Evolutionary conservation across 768 basidiomycete species (phyloP).

Genomic region (Trametes cubensis): DNA sequence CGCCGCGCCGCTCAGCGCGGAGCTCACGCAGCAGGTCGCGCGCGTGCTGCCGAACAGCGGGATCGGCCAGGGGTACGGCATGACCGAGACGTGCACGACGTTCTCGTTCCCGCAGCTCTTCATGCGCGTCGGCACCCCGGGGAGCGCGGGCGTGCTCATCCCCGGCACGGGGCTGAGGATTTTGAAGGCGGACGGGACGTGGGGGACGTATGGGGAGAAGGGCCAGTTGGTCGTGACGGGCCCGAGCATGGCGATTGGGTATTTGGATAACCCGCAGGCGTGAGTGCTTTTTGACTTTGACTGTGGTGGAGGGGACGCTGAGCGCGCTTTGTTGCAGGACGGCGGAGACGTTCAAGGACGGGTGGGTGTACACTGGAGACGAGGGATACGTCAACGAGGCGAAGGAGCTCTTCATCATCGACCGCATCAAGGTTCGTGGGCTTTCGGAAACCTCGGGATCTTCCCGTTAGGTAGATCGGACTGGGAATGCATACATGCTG

Average conservation of each 20-base stretch:
- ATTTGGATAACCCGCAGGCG: conserved; percentile 62
- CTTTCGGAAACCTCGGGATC: no score
- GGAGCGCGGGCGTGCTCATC: conserved; percentile 59
- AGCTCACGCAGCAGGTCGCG: conserved; percentile 42
- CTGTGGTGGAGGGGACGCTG: background rate
- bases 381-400: conserved; percentile 27
- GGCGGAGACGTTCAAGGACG: conserved; percentile 30
- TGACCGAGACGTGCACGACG: conserved; percentile 65
- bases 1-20: conserved; percentile 61
- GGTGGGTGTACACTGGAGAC: conserved; percentile 37
- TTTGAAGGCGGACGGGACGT: conserved; percentile 57
- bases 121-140: conserved; percentile 50
- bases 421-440: conserved; percentile 30
- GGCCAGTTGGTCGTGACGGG: conserved; percentile 65
- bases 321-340: no score
- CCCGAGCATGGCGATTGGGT: conserved; percentile 62
- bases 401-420: conserved; percentile 27
- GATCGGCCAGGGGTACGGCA: conserved; percentile 38
- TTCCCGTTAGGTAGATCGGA: no score
- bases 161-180: conserved; percentile 61
- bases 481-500: no score
- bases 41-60: conserved; percentile 30
- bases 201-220: conserved; percentile 58
- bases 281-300: conserved; percentile 37
- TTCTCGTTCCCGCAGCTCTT: conserved; percentile 49